Evolutionary conservation across 805 yeast species (phyloP).

Genomic region (Candida endomychidarum): DNA sequence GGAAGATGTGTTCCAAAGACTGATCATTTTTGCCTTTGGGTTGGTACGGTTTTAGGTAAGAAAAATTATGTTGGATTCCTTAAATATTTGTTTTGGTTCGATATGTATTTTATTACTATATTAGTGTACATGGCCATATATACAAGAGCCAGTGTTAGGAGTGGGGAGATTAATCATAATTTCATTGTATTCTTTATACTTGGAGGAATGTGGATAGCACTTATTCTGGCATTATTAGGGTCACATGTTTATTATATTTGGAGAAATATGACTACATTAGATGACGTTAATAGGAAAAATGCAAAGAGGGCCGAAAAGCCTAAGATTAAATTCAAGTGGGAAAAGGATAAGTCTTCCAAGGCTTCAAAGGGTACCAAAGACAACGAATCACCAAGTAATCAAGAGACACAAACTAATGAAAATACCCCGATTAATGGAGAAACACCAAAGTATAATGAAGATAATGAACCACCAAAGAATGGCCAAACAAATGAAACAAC

Average conservation of each 20-base stretch:
- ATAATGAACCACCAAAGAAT: too few species aligned
- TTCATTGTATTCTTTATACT: constrained; percentile 48
- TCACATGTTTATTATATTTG: constrained; percentile 47
- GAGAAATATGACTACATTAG: constrained; percentile 58
- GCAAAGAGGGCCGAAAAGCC: constrained; percentile 23
- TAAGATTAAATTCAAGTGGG: constrained; percentile 7
- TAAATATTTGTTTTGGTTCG: constrained; percentile 45
- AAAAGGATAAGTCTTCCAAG: too few species aligned
- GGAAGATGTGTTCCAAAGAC: constrained; percentile 65
- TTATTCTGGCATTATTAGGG: constrained; percentile 42
- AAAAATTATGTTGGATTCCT: constrained; percentile 61
- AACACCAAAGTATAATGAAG: too few species aligned
- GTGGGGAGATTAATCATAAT: constrained; percentile 41
- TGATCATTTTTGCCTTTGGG: constrained; percentile 84
- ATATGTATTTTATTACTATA: constrained; percentile 31
- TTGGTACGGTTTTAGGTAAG: constrained; percentile 72
- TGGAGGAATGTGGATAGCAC: constrained; percentile 44
- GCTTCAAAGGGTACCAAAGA: too few species aligned
- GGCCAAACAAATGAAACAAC: too few species aligned
- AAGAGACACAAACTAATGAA: too few species aligned
- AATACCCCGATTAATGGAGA: too few species aligned
- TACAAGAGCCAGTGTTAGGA: constrained; percentile 16
- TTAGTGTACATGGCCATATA: constrained; percentile 26
- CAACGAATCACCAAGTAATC: constrained; percentile 18
- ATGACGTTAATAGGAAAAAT: constrained; percentile 45